These are phyloP conservation scores for Pseudopithomyces chartarum DNA, from an alignment of 2,329 filamentous ascomycete genomes.

Conservation along the genomic window DNA sequence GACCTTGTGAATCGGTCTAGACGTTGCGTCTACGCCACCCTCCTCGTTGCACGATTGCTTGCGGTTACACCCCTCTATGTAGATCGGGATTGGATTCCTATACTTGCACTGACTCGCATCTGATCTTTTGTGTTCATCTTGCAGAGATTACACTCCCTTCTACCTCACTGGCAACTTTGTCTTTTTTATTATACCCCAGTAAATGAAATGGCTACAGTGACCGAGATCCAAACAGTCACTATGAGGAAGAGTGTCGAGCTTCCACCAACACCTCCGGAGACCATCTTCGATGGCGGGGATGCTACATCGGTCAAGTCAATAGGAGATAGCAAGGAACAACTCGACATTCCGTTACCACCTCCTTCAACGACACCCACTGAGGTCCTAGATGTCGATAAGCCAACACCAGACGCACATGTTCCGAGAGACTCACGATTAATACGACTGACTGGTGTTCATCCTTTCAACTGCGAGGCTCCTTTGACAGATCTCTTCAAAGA, in stretches of 20 bases:
- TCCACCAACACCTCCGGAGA: conserved; percentile 44
- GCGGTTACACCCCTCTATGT: background rate
- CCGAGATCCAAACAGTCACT: background rate
- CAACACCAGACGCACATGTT: conserved; percentile 84
- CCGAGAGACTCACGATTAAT: conserved; percentile 81
- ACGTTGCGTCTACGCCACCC: background rate
- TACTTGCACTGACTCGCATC: background rate
- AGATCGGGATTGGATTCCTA: background rate
- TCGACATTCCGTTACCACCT: conserved; percentile 70
- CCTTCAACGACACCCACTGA: conserved; percentile 60
- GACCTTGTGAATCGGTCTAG: background rate
- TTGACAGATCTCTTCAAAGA: conserved; percentile 76
- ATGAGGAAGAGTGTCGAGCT: conserved; percentile 12
- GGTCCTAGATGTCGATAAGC: conserved; percentile 75
- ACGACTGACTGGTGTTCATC: conserved; percentile 83
- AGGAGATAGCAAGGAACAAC: conserved; percentile 13
- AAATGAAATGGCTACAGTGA: conserved; percentile 24
- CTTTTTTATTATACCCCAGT: background rate
- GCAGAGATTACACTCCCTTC: background rate
- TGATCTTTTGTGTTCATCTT: background rate
- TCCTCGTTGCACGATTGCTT: conserved; percentile 1
- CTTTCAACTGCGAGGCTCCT: conserved; percentile 89
- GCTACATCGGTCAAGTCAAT: conserved; percentile 16
- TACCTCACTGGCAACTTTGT: background rate
- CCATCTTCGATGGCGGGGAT: conserved; percentile 38